Base-by-base conservation (phyloP, 768 basidiomycete genomes). In the Podaxis sp. region DNA sequence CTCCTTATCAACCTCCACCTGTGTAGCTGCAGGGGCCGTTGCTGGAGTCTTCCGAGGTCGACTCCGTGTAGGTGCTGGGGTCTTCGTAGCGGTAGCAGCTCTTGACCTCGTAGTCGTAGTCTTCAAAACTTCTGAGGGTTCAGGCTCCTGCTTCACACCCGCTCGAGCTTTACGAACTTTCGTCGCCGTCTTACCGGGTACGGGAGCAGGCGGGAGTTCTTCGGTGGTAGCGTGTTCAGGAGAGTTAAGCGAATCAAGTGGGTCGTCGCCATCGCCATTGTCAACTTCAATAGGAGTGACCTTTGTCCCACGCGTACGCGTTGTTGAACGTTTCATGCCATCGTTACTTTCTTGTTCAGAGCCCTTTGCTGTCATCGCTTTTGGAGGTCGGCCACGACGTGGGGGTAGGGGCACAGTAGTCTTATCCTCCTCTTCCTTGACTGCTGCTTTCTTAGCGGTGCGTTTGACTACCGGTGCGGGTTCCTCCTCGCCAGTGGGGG, bases 1-100 rank as follows among this genome's bases (percentile, higher is more conserved):
- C 68, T 81, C 80, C 64, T 82, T 81, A 58, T 81, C 75, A 4
- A 70, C 71, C 7, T 64, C 70, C 6, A 69, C 66, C 38, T 71
- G 67, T 38, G 65, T 66, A 2, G 72, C 73, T 26, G 75, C 71
- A 36, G 77, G 75, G 17, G 73, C 75, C 26, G 75, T 75, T 10
- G 73, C 73, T n/a, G 76, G 76, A 0, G 73, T 76, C 69, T 74
- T 79, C 57, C 69, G 58, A 37, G 66, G 46, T 40, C 64, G 46
- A 24, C 60, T 36, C 24, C 57, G 58, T 15, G 57, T 52, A 26
- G 46, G 38, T 8, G 66, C 64, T 26, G 58, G 66, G 6, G 62
- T 58, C 54, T 67, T 69, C 3, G 66, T 20, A 2, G 61, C 30
- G n/a, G 63, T 26, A 6, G 63, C 44, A 20, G 66, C 46, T 5